Evolutionary conservation across 352 stramenopile genomes (phyloP).

Genomic region (Pythium phragmiticola): DNA sequence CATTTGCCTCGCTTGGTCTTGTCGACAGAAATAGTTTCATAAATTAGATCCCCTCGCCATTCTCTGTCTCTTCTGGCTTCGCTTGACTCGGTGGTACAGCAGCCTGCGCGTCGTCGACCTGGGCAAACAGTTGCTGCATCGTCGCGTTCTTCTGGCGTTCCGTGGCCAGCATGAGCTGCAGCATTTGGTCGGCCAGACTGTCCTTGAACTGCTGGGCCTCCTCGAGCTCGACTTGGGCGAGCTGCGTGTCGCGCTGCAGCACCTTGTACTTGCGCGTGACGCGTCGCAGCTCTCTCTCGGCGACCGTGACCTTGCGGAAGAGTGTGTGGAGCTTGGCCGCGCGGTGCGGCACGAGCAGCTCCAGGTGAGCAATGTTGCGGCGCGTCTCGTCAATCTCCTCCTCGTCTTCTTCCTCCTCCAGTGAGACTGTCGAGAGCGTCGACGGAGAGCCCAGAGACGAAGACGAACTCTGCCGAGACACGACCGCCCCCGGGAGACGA

Average conservation of each 20-base stretch:
- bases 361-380: constrained; percentile 55
- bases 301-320: constrained; percentile 46
- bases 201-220: constrained; percentile 76
- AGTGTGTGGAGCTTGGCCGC: constrained; percentile 46
- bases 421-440: constrained; percentile 24
- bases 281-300: constrained; percentile 38
- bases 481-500: constrained; percentile 23
- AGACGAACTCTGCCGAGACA: constrained; percentile 20
- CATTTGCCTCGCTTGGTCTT: constrained; percentile 17
- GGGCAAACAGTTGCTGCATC: constrained; percentile 75
- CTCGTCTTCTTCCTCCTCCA: constrained; percentile 37
- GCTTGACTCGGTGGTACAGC: background rate
- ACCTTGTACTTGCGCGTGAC: constrained; percentile 35
- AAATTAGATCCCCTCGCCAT: constrained; percentile 31
- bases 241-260: constrained; percentile 47
- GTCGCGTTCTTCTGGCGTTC: constrained; percentile 69
- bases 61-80: background rate
- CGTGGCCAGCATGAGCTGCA: constrained; percentile 63
- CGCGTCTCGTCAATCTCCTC: constrained; percentile 36
- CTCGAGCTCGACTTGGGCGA: constrained; percentile 67
- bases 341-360: constrained; percentile 62
- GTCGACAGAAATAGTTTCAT: constrained; percentile 31
- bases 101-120: constrained; percentile 38
- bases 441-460: constrained; percentile 21
- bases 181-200: constrained; percentile 70